Conservation (phyloP, 2,329 filamentous ascomycete species). For the Aspergillus neotritici region DNA sequence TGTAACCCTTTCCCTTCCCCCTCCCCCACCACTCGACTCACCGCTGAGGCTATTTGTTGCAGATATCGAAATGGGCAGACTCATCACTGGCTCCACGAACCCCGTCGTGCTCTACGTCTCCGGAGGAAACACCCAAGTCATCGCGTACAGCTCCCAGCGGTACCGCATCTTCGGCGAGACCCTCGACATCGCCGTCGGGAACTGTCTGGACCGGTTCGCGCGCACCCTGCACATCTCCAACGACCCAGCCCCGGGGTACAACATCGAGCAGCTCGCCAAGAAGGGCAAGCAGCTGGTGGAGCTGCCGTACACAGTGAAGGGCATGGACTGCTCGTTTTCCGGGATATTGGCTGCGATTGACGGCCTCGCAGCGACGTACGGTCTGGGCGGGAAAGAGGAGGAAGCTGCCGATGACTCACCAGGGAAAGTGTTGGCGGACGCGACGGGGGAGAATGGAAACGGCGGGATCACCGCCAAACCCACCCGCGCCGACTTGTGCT, state of each 20-base stretch:
- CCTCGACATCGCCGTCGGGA: conserved; percentile 94
- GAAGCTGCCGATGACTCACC: conserved; percentile 48
- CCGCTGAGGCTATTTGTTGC: background rate
- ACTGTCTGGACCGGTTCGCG: conserved; percentile 93
- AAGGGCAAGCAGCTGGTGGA: conserved; percentile 69
- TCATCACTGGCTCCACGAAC: conserved; percentile 83
- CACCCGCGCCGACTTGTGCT: conserved; percentile 82
- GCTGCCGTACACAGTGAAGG: conserved; percentile 92
- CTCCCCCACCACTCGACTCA: background rate
- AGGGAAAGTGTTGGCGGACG: conserved; percentile 19
- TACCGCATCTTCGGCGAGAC: conserved; percentile 98
- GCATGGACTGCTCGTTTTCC: conserved; percentile 96
- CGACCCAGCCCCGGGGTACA: conserved; percentile 94
- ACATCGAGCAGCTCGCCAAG: conserved; percentile 91
- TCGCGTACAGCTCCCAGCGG: conserved; percentile 87
- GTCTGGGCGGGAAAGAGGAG: conserved; percentile 29
- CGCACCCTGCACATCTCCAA: conserved; percentile 87
- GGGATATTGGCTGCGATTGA: conserved; percentile 85
- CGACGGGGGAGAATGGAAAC: conserved; percentile 26
- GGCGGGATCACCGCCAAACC: conserved; percentile 30
- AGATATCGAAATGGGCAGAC: conserved; percentile 95
- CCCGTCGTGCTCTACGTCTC: conserved; percentile 94
- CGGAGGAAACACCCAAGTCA: conserved; percentile 96
- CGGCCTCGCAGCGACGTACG: conserved; percentile 58
- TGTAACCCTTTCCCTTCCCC: conserved; percentile 16